Evolutionary conservation across 2,329 filamentous ascomycete genomes (phyloP).

Genomic region (Aureobasidium sp.): DNA sequence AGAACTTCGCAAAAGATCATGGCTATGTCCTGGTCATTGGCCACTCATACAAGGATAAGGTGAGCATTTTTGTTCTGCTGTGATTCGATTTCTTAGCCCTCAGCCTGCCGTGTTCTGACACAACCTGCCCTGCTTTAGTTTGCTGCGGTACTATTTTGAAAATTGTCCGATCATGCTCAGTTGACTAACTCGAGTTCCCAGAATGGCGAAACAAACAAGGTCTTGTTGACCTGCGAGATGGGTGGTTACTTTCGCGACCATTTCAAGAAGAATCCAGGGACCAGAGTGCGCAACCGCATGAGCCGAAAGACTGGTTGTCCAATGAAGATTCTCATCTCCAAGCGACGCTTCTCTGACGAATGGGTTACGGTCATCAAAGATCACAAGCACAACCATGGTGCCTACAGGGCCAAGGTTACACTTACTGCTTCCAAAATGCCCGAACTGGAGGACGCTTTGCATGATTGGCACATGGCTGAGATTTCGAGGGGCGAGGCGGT

Average conservation of each 20-base stretch:
- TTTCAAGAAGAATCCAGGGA: constrained; percentile 15
- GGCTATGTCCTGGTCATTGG: constrained; percentile 17
- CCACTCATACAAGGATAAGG: constrained; percentile 16
- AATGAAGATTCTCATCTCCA: constrained; percentile 16
- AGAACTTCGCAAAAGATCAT: constrained; percentile 15
- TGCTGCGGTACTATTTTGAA: not conserved
- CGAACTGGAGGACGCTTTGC: constrained; percentile 16
- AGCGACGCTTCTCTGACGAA: constrained; percentile 15
- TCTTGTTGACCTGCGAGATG: constrained; percentile 16
- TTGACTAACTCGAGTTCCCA: not conserved
- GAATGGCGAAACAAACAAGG: constrained; percentile 14
- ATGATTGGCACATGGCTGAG: constrained; percentile 16
- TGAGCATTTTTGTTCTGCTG: not conserved
- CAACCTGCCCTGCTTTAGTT: not conserved
- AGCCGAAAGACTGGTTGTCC: constrained; percentile 17
- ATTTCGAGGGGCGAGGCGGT: constrained; percentile 14
- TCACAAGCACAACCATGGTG: constrained; percentile 16
- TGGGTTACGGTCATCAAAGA: constrained; percentile 16
- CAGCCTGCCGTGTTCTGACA: not conserved
- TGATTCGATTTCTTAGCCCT: not conserved
- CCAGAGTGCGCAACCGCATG: constrained; percentile 15
- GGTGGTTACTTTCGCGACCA: constrained; percentile 16
- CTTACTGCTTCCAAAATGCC: constrained; percentile 14
- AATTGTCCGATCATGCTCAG: not conserved
- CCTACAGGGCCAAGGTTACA: constrained; percentile 7